Evolutionary conservation across 1,139 yeast genomes (phyloP).

Genomic region (Kodamaea ohmeri): DNA sequence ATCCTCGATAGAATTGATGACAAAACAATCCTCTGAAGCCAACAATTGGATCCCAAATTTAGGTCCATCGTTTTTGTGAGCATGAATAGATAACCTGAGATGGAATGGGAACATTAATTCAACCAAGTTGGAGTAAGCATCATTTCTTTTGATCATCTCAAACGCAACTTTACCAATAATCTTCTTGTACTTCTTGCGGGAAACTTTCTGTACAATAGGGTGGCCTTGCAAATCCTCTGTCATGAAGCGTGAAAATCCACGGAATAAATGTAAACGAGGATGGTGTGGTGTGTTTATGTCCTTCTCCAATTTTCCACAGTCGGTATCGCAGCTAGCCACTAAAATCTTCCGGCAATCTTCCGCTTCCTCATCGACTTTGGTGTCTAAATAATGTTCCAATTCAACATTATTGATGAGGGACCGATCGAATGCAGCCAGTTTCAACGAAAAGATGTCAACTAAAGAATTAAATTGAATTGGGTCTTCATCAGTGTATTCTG

Average conservation of each 20-base stretch:
- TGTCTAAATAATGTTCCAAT: constrained; percentile 34
- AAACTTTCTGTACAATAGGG: constrained; percentile 33
- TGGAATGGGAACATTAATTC: constrained; percentile 60
- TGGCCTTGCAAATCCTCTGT: constrained; percentile 50
- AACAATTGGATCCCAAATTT: constrained; percentile 55
- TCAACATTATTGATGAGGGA: constrained; percentile 21
- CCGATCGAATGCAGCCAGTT: constrained; percentile 18
- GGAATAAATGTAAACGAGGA: constrained; percentile 49
- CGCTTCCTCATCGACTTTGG: constrained; percentile 32
- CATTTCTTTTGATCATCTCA: constrained; percentile 64
- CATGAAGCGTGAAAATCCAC: constrained; percentile 63
- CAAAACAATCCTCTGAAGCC: constrained; percentile 42
- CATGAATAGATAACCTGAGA: constrained; percentile 58
- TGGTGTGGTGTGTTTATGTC: constrained; percentile 43
- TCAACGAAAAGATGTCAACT: constrained; percentile 34
- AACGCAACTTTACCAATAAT: constrained; percentile 53
- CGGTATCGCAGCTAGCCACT: constrained; percentile 41
- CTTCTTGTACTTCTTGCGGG: constrained; percentile 51
- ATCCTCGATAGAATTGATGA: constrained; percentile 30
- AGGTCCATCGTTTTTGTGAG: constrained; percentile 57
- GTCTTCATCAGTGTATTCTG: constrained; percentile 24
- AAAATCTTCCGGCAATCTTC: constrained; percentile 40
- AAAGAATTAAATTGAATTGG: constrained; percentile 35
- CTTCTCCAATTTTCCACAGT: constrained; percentile 32
- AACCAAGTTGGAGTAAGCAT: constrained; percentile 62